Evolutionary conservation across 78 protist species (phyloP), one percentile per base, ranked within the genome.

Genomic region (Dictyostelium brefeldianum): DNA sequence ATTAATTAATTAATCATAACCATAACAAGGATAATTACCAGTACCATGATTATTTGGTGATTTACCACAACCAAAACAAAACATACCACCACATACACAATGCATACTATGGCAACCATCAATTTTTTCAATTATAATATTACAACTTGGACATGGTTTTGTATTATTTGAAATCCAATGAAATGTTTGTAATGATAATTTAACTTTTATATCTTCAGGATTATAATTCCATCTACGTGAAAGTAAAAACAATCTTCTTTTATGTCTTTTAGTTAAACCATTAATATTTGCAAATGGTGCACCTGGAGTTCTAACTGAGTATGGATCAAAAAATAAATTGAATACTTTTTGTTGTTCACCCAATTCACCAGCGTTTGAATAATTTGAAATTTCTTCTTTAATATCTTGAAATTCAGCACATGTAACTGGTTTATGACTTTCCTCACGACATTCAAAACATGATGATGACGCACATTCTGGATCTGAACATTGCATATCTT

Each of bases 381-480:
- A 25, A 11, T 65, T 29, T 11, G 46, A 1, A 25, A 79, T 27
- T 7, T 15, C 81, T 31, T 0, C 27, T 57, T 75, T 56, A 0
- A 75, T 8, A 2, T 36, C 74, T 25, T 12, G 57, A 27, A 12
- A 59, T 56, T 84, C 59, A 27, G 74, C 27, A 59, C 92, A 84
- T 0, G 83, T 54, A 0, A 75, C 29, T 6, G 56, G 77, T 1
- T 46, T 7, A 56, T 84, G 92, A 2, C 54, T 29, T 41, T 56
- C 57, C 0, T 87, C 78, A 17, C 93, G 43, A 78, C 93, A 87
- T n/a, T 50, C n/a, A 4, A 87, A 20, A 87, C 93, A 87, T 18
- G 1, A 77, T 15, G 46, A 18, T 29, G 69, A 65, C 9, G 11
- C 43, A 80, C 75, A 56, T 43, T 80, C 75, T 22, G 11, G 46